phyloP scores from a whole-genome alignment of 257 asterid genomes.

The Echium plantagineum region DNA sequence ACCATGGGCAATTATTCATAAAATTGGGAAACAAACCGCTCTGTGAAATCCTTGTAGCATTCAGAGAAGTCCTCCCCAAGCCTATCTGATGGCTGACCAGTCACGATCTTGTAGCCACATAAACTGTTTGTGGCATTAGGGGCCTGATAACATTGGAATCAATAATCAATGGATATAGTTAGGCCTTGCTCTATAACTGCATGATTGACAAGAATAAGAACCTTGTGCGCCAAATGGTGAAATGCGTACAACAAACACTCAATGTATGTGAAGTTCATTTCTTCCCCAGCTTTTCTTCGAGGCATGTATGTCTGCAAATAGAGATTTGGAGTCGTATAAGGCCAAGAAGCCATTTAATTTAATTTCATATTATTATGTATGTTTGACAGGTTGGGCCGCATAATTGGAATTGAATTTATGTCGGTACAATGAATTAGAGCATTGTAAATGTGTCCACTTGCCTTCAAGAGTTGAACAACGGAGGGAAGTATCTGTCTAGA shows the following conservation, averaged over 20 bases:
- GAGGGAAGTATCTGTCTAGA: conserved; percentile 78
- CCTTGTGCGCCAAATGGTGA: conserved; percentile 90
- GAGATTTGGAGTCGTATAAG: conserved; percentile 11
- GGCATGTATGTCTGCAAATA: conserved; percentile 75
- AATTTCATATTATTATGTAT: background rate
- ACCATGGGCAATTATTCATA: background rate
- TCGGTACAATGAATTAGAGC: background rate
- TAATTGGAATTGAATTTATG: background rate
- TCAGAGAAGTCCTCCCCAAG: conserved; percentile 96
- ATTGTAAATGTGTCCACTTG: conserved; percentile 15
- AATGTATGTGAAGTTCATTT: conserved; percentile 76
- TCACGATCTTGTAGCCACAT: conserved; percentile 91
- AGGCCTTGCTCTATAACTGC: background rate
- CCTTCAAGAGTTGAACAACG: conserved; percentile 74
- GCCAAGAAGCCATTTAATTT: background rate
- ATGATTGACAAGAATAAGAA: conserved; percentile 16
- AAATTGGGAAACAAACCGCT: conserved; percentile 37
- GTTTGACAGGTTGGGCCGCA: background rate
- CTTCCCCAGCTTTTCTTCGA: conserved; percentile 67
- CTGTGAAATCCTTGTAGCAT: conserved; percentile 56
- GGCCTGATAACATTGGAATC: conserved; percentile 40
- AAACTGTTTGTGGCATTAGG: conserved; percentile 87
- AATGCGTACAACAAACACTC: conserved; percentile 85
- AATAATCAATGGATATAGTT: conserved; percentile 9
- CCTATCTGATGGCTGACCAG: conserved; percentile 98